Evolutionary conservation across 352 stramenopile genomes (phyloP), one percentile per base, ranked within the genome.

Genomic region (Phytophthora sp.): DNA sequence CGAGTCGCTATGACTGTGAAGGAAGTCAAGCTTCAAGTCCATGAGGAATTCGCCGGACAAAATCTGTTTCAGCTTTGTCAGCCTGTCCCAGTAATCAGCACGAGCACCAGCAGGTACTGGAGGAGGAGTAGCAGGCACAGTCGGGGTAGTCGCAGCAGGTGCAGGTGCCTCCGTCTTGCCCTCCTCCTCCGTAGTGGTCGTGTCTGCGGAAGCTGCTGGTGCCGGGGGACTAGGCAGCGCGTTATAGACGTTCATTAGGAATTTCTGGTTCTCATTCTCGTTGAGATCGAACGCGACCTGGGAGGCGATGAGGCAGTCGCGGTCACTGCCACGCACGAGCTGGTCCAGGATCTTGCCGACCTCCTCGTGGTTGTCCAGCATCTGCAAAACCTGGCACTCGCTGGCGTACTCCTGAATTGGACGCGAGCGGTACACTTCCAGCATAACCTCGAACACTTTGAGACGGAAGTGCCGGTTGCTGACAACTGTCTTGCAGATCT

Each of bases 271-370:
- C 39, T 99, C 97, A 54, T 96, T 98, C 75, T 99, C 97, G 13
- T 97, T 89, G 7, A 99, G 64, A 79, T 99, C 96, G 70, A 99
- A 99, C 20, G 94, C 98, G 13, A 99, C 87, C 71, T 99, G 98
- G 73, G 98, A 99, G 23, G 96, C 97, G 29, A 99, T 65, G 30
- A 99, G 84, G 30, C 72, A 83, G 60, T 93, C 76, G 46, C 93
- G 71, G 23, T 90, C 82, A 24, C 51, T 83, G 26, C 75, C 77
- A 29, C 88, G 82, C 26, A 98, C 61, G 21, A 99, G 84, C 18
- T 90, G 62, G 31, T 92, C 82, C 18, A 99, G 72, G 35, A 98
- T 95, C 66, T 92, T 85, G 41, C 88, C 89, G 21, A 95, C 89
- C 65, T 96, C 86, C 18, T 74, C 52, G 57, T 93, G 74, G 50